These are phyloP conservation scores for Plicaturopsis crispa DNA, from an alignment of 768 basidiomycete species.

Conservation along the genomic window DNA sequence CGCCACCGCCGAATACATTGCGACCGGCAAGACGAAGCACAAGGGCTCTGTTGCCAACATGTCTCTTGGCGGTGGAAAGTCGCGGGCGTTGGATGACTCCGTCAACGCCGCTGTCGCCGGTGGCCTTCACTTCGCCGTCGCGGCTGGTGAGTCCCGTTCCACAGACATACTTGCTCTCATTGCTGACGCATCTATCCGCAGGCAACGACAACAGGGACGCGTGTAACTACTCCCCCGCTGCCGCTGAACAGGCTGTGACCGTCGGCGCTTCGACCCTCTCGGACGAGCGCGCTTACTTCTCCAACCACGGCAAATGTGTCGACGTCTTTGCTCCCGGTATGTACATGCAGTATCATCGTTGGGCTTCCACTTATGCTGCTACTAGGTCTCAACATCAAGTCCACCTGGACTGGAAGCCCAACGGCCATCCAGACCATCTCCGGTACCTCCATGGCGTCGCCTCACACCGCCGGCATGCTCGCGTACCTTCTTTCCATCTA, in stretches of 20 bases:
- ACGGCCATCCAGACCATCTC: conserved; percentile 69
- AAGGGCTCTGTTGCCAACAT: conserved; percentile 97
- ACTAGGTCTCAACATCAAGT: conserved; percentile 76
- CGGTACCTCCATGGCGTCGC: conserved; percentile 93
- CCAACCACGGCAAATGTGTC: conserved; percentile 86
- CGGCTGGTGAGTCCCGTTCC: conserved; percentile 61
- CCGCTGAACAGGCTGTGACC: conserved; percentile 83
- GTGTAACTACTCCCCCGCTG: conserved; percentile 90
- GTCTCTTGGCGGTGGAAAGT: conserved; percentile 96
- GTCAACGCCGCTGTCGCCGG: conserved; percentile 78
- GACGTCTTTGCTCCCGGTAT: conserved; percentile 85
- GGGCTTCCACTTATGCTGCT: conserved; percentile 1
- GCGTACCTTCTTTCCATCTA: conserved; percentile 92
- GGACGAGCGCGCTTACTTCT: conserved; percentile 86
- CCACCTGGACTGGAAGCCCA: conserved; percentile 69
- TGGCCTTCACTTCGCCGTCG: conserved; percentile 95
- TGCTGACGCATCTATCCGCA: conserved; percentile 14
- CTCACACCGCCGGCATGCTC: conserved; percentile 82
- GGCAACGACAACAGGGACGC: conserved; percentile 84
- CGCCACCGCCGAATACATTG: conserved; percentile 56
- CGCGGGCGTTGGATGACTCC: conserved; percentile 70
- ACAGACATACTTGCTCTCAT: not conserved
- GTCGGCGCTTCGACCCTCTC: conserved; percentile 85
- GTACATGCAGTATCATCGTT: conserved; percentile 7
- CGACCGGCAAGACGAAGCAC: conserved; percentile 74